Conservation (phyloP, 1,284 basidiomycete genomes). For the Tylopilus sp. region DNA sequence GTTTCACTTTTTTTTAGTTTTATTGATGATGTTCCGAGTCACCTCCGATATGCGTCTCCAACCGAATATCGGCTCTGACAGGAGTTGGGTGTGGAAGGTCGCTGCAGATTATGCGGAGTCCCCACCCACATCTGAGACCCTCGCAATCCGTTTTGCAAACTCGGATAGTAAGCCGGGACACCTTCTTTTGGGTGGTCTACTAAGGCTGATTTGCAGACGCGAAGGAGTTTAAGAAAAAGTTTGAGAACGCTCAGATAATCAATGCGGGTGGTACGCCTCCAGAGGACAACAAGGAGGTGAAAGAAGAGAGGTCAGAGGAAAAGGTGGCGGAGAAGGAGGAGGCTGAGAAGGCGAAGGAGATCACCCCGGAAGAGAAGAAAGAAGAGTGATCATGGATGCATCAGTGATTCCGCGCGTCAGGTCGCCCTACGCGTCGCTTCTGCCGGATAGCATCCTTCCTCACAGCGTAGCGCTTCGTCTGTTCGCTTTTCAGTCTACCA, state of each 20-base stretch:
- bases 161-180: slow-evolving; percentile 78
- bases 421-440: slow-evolving; percentile 3
- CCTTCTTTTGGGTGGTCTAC: not conserved
- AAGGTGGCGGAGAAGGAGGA: slow-evolving; percentile 33
- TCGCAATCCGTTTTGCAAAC: slow-evolving; percentile 98
- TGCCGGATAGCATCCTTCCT: no score
- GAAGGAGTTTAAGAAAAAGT: slow-evolving; percentile 80
- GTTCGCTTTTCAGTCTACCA: slow-evolving; percentile 10
- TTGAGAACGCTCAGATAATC: slow-evolving; percentile 78
- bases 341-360: slow-evolving; percentile 32
- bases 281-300: slow-evolving; percentile 30
- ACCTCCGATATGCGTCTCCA: slow-evolving; percentile 90
- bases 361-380: slow-evolving; percentile 27
- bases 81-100: slow-evolving; percentile 99
- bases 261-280: slow-evolving; percentile 50
- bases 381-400: slow-evolving; percentile 26
- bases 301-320: slow-evolving; percentile 26
- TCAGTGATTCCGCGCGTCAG: not conserved
- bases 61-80: slow-evolving; percentile 98
- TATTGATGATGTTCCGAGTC: slow-evolving; percentile 51
- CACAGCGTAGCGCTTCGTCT: slow-evolving; percentile 8
- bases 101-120: slow-evolving; percentile 92
- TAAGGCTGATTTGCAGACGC: slow-evolving; percentile 60
- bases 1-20: not conserved
- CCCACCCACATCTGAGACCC: slow-evolving; percentile 87